Base-by-base conservation (phyloP, 345 rosid species). In the Capsella bursapastoris region DNA sequence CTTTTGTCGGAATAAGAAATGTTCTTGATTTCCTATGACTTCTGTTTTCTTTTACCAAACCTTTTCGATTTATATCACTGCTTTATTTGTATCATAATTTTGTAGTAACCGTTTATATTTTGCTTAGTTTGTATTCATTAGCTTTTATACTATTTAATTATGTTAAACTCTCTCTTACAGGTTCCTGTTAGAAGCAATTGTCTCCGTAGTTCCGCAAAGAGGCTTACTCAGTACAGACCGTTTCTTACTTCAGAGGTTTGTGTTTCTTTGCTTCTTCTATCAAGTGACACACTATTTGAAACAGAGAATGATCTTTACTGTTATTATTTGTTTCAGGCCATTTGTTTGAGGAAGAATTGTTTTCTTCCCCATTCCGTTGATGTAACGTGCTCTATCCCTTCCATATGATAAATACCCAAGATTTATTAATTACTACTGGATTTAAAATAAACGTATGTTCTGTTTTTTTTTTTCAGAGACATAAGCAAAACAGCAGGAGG, bases 211-310 rank as follows among this genome's bases (percentile, higher is more conserved):
- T 80, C 88, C 0, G 83, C 57, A 8, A 88, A 70, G 70, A 76
- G 75, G 72, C 37, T 81, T 37, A 63, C 84, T 29, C 84, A 78
- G 44, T 68, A 78, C 66, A 86, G 82, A 80, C 75, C 71, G 51
- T 84, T 82, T 31, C 65, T 78, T 56, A 67, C 80, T 68, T 84
- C 84, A 0, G 81, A 88, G 97, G 98, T 94, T 57, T 44, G 86
- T 70, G 43, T 75, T 73, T 59, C 51, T 38, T 58, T 38, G 48
- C 10, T 64, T 29, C 45, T 67, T 18, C 7, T 65, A 6, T 47
- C 15, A 44, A 37, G 18, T 60, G n/a, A 10, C 3, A 14, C 40
- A 7, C 3, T 14, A 34, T 55, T 8, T 7, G 2, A 34, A 32
- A 0, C 0, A 7, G 73, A 41, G 41, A 53, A n/a, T 66, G 58